Percentiles rank a stretch among this genome's conserved stretches.
Evolutionary conservation across 2,329 filamentous ascomycete species (phyloP).

Genomic region (Periconia sp.): DNA sequence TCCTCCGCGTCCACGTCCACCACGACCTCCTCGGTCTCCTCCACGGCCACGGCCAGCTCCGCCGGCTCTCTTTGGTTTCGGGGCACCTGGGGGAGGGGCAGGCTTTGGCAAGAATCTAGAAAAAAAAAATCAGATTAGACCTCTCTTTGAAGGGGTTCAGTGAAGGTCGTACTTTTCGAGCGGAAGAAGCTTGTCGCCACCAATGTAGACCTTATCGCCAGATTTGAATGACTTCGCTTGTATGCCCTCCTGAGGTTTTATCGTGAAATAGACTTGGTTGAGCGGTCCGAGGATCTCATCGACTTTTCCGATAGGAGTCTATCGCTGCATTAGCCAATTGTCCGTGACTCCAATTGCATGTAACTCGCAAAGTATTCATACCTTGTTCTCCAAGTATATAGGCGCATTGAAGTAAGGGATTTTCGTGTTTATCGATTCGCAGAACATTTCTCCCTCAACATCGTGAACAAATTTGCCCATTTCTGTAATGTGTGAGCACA

Average conservation of each 20-base stretch:
- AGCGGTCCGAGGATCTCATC: slow-evolving; percentile 97
- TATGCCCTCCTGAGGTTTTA: slow-evolving; percentile 96
- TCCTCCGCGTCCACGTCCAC: slow-evolving; percentile 55
- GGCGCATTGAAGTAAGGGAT: slow-evolving; percentile 99
- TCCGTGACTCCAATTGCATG: not conserved
- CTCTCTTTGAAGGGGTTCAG: not conserved
- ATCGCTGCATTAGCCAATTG: slow-evolving; percentile 22
- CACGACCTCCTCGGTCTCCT: slow-evolving; percentile 53
- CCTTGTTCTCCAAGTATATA: slow-evolving; percentile 99
- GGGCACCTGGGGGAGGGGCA: slow-evolving; percentile 69
- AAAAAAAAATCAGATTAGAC: slow-evolving; percentile 20
- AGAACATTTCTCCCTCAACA: slow-evolving; percentile 97
- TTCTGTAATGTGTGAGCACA: slow-evolving; percentile 57
- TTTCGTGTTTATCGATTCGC: slow-evolving; percentile 92
- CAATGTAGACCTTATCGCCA: slow-evolving; percentile 97
- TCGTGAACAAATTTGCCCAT: slow-evolving; percentile 94
- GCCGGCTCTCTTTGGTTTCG: slow-evolving; percentile 70
- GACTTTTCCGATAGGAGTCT: slow-evolving; percentile 91
- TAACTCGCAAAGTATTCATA: slow-evolving; percentile 31
- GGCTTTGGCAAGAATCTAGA: slow-evolving; percentile 86
- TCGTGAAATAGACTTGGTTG: slow-evolving; percentile 97
- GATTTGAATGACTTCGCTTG: slow-evolving; percentile 91
- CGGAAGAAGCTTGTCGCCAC: slow-evolving; percentile 88
- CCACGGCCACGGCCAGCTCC: slow-evolving; percentile 62
- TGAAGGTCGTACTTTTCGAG: slow-evolving; percentile 69